Evolutionary conservation across 306 rosid species (phyloP), one percentile per base, ranked within the genome.

Genomic region (Urtica urens): DNA sequence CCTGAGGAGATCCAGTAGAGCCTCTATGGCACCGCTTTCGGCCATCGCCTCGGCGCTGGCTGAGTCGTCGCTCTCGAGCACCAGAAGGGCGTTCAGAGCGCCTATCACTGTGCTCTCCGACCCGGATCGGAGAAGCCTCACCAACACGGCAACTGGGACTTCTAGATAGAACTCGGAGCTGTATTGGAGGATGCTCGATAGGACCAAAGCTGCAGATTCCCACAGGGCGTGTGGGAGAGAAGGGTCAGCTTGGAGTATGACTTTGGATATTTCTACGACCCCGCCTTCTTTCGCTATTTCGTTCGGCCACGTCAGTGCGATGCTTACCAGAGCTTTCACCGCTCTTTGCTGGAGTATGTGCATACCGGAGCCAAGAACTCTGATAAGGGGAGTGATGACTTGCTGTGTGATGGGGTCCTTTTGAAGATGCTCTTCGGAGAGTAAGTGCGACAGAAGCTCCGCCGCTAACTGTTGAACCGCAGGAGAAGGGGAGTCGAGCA

Each of bases 11-110:
- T 92, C 99, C 70, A 92, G 78, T 53, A 92, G 85, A 60, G 96
- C 96, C 77, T 92, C 99, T 73, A 92, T 75, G 57, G 99, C 99
- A 63, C 99, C 99, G 63, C 99, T 84, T 73, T 92, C 99, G n/a
- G 99, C 88, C 99, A 92, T 92, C 69, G 96, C 94, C 68, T 79
- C 99, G 15, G 96, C 96, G 27, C 94, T 78, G 25, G 81, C 80
- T 51, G 93, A 80, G 62, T 92, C 99, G 61, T 92, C 99, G 65
- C 82, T 92, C 63, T 92, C 96, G 71, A 92, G 67, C 60, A 92
- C 99, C 38, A 92, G 80, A 58, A 92, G 87, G 48, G 99, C 99
- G 65, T 92, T 92, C 71, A 92, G 75, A 23, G 99, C 96, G 63
- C 99, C 99, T 41, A 73, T 23, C 25, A 79, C 83, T 0, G 87